These are phyloP conservation scores for Termitomyces sp. DNA, from an alignment of 768 basidiomycete genomes.

Conservation along the genomic window DNA sequence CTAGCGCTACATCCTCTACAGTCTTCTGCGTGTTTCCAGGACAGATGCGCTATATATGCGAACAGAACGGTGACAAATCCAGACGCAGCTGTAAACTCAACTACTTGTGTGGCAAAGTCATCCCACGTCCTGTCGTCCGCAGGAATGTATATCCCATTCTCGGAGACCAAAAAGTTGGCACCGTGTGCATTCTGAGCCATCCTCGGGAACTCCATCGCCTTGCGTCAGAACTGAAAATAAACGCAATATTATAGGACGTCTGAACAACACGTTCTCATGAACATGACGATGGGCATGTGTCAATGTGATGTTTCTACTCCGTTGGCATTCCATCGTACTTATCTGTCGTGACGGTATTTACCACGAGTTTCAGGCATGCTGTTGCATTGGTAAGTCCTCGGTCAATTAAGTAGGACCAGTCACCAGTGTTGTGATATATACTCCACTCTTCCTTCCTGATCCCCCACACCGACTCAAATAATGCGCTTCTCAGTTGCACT, in stretches of 20 bases:
- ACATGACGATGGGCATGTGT: background rate
- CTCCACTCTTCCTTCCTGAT: background rate
- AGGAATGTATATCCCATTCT: background rate
- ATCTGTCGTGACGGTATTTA: background rate
- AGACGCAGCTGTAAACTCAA: background rate
- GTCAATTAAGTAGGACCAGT: background rate
- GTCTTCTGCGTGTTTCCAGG: background rate
- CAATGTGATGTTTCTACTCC: background rate
- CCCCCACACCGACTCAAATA: background rate
- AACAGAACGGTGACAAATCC: background rate
- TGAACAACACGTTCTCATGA: background rate
- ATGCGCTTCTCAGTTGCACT: slow-evolving; percentile 14
- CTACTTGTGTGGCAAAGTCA: background rate
- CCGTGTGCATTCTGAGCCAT: background rate
- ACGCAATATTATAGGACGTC: background rate
- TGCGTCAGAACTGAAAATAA: background rate
- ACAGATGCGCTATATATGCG: background rate
- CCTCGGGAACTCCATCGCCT: background rate
- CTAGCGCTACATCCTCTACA: background rate
- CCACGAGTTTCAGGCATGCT: background rate
- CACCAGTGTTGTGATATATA: background rate
- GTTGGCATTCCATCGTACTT: background rate
- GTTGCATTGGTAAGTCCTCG: background rate
- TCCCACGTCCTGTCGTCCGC: slow-evolving; percentile 3
- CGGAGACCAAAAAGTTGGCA: background rate